Percentiles rank a stretch among this genome's conserved stretches.
These are phyloP conservation scores for Eremothecium coryli DNA, from an alignment of 1,139 yeast genomes.

Conservation along the genomic window DNA sequence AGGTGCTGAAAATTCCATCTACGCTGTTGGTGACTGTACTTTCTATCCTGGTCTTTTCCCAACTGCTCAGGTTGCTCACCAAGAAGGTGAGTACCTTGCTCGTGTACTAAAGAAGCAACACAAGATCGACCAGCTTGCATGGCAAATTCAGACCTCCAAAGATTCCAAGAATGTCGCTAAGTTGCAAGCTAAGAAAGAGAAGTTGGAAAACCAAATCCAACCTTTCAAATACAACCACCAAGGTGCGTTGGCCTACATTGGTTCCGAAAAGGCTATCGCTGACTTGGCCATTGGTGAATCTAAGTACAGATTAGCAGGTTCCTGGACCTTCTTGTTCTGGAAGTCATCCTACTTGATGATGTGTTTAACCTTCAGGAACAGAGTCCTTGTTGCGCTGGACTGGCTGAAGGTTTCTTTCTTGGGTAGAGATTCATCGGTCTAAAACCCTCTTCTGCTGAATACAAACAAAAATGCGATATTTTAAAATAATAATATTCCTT, in stretches of 20 bases:
- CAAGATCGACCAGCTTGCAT: slow-evolving; percentile 54
- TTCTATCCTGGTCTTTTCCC: slow-evolving; percentile 82
- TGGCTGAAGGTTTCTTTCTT: slow-evolving; percentile 81
- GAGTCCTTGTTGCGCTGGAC: slow-evolving; percentile 73
- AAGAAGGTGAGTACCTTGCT: slow-evolving; percentile 81
- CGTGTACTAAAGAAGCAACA: slow-evolving; percentile 60
- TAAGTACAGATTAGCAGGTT: slow-evolving; percentile 73
- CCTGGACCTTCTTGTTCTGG: slow-evolving; percentile 86
- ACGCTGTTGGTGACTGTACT: slow-evolving; percentile 91
- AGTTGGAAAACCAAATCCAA: slow-evolving; percentile 35
- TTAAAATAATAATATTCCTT: too few relatives aligned
- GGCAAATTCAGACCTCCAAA: slow-evolving; percentile 33
- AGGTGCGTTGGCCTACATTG: slow-evolving; percentile 76
- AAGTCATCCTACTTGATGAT: slow-evolving; percentile 86
- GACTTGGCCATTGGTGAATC: slow-evolving; percentile 85
- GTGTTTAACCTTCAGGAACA: slow-evolving; percentile 85
- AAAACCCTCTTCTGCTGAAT: slow-evolving; percentile 4
- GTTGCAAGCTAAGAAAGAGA: slow-evolving; percentile 30
- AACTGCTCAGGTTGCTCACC: slow-evolving; percentile 96
- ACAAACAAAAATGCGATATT: background rate
- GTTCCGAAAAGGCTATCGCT: slow-evolving; percentile 89
- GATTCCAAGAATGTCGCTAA: slow-evolving; percentile 31
- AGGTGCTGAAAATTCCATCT: slow-evolving; percentile 69
- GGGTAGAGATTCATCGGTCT: slow-evolving; percentile 69
- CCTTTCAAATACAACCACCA: slow-evolving; percentile 55